Evolutionary conservation across 2,329 filamentous ascomycete species (phyloP), one percentile per base, ranked within the genome.

Genomic region (Sporothrix mexicana): DNA sequence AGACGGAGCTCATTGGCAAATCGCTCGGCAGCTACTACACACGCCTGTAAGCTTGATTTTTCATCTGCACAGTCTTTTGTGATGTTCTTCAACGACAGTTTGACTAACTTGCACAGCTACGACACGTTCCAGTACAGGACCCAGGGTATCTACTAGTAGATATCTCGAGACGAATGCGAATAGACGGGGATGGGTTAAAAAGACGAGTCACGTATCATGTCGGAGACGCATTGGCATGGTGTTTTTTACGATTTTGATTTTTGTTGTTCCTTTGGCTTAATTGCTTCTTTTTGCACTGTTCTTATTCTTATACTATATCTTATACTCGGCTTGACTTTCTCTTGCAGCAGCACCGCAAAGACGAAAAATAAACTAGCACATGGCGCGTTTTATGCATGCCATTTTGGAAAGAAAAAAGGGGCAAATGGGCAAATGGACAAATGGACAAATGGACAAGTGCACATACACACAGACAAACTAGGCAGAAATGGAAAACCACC

Each of bases 91-190:
- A 2, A 9, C 4, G 15, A 13, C 41, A 20, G 15, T 8, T 15
- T 25, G 12, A 25, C 61, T 66, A 66, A 66, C 41, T 15, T 25
- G 17, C 1, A 25, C 36, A 66, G 61, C 61, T 66, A 94, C 79
- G 92, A 94, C 82, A 93, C 92, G 75, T 95, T 94, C 84, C 93
- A 95, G 84, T 95, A 95, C 83, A 89, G 93, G 79, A 95, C 93
- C 49, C 93, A 95, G 82, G 93, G 93, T 77, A 95, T 95, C 82
- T 95, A 95, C 82, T 95, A 71, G 55, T 43, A 23, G 62, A 64
- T 17, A 23, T 36, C n/a, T 61, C 53, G 9, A 36, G 30, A 36
- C 30, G 30, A n/a, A 13, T 10, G 20, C 12, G 36, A n/a, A 66
- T 25, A 47, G 41, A 43, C 5, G 41, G 51, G 15, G 15, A 6